Base-by-base conservation (phyloP, 495 filamentous ascomycete species). In the Pyronema domesticum region DNA sequence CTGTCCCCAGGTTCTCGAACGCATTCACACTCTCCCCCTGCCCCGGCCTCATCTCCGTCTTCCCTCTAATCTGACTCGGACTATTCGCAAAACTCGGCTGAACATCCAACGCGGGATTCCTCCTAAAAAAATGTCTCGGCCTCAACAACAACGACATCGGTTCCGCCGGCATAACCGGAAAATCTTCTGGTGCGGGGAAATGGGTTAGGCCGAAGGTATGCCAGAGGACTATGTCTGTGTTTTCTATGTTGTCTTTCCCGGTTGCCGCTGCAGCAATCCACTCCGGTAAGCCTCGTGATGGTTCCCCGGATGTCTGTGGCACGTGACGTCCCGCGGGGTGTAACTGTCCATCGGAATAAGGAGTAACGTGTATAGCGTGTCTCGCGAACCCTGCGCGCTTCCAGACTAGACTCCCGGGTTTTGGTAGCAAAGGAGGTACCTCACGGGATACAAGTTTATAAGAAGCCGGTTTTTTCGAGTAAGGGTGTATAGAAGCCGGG, bases 191-290 rank as follows among this genome's bases (percentile, higher is more conserved):
- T 0, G 86, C 69, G 0, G 89, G 89, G 74, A 95, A 94, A 67
- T 96, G 89, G 7, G 82, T 89, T 5, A 95, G 71, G 33, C 89
- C 89, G 62, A 95, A 96, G 0, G 89, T 96, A 68, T 96, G 89
- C 89, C 89, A 96, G 17, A 96, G 76, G 3, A 96, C 89, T 18
- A 94, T 68, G 68, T 96, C 85, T 6, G 80, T 83, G 69, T 95
- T 83, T 23, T 85, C 85, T 58, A 95, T 82, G 37, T 72, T 79
- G 59, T 54, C 39, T 19, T 48, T 1, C 45, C 3, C 8, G n/a
- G 45, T 2, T 15, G 13, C 19, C 8, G 80, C 79, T 54, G 86
- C 80, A 6, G 75, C 80, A 57, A 94, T 85, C 89, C 89, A 95
- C 57, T 81, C 76, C 0, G 86, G 83, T 0, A 95, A 70, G 7